Base-by-base conservation (phyloP, 2,329 filamentous ascomycete genomes). In the Penicillium sp. region DNA sequence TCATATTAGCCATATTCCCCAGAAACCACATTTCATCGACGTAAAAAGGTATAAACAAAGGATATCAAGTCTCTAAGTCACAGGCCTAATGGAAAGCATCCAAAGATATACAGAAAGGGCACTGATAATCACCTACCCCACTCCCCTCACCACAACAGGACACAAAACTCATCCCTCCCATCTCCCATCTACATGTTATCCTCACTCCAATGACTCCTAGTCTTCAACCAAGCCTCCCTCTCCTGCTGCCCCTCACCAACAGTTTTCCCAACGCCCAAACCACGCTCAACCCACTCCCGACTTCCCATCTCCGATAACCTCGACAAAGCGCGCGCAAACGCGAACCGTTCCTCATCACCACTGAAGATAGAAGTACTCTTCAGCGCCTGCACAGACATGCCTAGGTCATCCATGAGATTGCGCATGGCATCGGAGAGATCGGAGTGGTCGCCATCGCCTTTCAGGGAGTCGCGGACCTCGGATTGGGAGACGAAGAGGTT, bases 311-410 rank as follows among this genome's bases (percentile, higher is more conserved):
- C 93, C 57, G 83, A 89, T 63, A 99, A 79, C 58, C 95, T 82
- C 57, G 89, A 93, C 68, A 98, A 76, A 1, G 95, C 95, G 57
- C 95, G 83, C 26, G 93, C 93, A 81, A 99, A 99, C 0, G 95
- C 95, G 80, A 99, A 99, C 0, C 92, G 86, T 79, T 99, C 95
- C 80, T 99, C 95, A 60, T 97, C 95, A 43, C 95, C 95, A 1
- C 89, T 91, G 76, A 99, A 99, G 42, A 98, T 86, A 66, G 86
- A 91, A 45, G 89, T 92, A 67, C 88, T 89, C 80, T 96, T 96
- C 70, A 99, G 82, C 77, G 91, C 89, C 53, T 88, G 84, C 80
- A 95, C 93, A 69, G 90, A 93, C 79, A 93, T 85, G 42, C 92
- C 92, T 51, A 97, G 78, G 72, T 97, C 92, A 70, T 97, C 92